Conservation (phyloP, 768 basidiomycete genomes). For the Podaxis pistillaris region DNA sequence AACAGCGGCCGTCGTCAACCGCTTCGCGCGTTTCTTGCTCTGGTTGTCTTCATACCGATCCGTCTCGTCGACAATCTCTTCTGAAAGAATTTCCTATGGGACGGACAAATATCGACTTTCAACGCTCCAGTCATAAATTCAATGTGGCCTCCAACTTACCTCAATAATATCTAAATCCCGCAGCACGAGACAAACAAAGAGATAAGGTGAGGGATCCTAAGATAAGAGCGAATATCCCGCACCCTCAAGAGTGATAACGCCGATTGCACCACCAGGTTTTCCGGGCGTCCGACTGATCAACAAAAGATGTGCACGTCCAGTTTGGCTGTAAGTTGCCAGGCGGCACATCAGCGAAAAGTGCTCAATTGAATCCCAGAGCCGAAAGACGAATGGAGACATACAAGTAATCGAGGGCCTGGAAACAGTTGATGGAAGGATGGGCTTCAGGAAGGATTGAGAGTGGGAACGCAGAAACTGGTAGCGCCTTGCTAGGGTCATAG, state of each 20-base stretch:
- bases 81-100: conserved; percentile 83
- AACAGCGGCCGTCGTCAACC: conserved; percentile 68
- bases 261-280: conserved; percentile 76
- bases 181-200: not conserved
- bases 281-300: conserved; percentile 87
- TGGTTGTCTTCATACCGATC: conserved; percentile 89
- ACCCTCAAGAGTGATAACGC: conserved; percentile 90
- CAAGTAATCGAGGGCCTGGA: conserved; percentile 95
- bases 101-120: conserved; percentile 9
- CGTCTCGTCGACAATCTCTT: conserved; percentile 96
- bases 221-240: conserved; percentile 10
- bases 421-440: conserved; percentile 83
- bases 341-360: not conserved
- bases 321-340: conserved; percentile 57
- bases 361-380: not conserved
- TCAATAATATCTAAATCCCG: conserved; percentile 68
- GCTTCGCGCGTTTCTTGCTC: conserved; percentile 69
- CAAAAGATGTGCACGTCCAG: conserved; percentile 89
- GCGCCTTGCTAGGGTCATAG: conserved; percentile 82
- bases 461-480: conserved; percentile 71
- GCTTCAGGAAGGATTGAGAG: conserved; percentile 91
- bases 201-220: not conserved
- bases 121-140: not conserved
- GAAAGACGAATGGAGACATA: conserved; percentile 29
- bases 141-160: conserved; percentile 26